These are phyloP conservation scores for Scheffersomyces coipomensis DNA, from an alignment of 805 yeast genomes.

Conservation along the genomic window DNA sequence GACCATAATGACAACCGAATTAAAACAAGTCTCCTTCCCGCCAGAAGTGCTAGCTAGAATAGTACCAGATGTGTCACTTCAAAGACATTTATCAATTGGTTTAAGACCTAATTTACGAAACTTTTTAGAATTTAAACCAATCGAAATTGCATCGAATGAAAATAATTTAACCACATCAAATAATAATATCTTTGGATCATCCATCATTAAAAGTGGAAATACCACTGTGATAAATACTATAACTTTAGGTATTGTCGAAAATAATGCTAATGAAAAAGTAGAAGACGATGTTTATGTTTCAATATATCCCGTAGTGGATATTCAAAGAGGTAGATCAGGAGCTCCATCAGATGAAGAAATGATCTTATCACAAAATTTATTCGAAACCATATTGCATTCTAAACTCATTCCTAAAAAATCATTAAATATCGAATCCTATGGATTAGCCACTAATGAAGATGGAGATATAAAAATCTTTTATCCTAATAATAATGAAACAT, in stretches of 20 bases:
- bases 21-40: slow-evolving; percentile 55
- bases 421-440: slow-evolving; percentile 14
- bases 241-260: slow-evolving; percentile 64
- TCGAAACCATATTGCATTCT: slow-evolving; percentile 59
- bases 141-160: slow-evolving; percentile 37
- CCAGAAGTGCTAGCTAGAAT: slow-evolving; percentile 81
- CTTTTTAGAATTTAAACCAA: slow-evolving; percentile 68
- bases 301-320: slow-evolving; percentile 73
- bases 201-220: slow-evolving; percentile 67
- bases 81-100: slow-evolving; percentile 73
- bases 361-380: slow-evolving; percentile 63
- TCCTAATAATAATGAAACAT: slow-evolving; percentile 14
- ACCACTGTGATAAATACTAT: slow-evolving; percentile 72
- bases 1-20: slow-evolving; percentile 8
- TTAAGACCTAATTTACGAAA: slow-evolving; percentile 73
- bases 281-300: slow-evolving; percentile 21
- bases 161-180: slow-evolving; percentile 33
- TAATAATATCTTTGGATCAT: slow-evolving; percentile 55
- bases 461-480: slow-evolving; percentile 18
- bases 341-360: slow-evolving; percentile 88
- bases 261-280: slow-evolving; percentile 10
- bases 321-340: slow-evolving; percentile 71
- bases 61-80: slow-evolving; percentile 81
- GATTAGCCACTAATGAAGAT: slow-evolving; percentile 10
- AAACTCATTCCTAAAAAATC: slow-evolving; percentile 44